These are phyloP conservation scores for Rubroboletus pulcherrimus DNA, from an alignment of 768 basidiomycete species.

Conservation along the genomic window DNA sequence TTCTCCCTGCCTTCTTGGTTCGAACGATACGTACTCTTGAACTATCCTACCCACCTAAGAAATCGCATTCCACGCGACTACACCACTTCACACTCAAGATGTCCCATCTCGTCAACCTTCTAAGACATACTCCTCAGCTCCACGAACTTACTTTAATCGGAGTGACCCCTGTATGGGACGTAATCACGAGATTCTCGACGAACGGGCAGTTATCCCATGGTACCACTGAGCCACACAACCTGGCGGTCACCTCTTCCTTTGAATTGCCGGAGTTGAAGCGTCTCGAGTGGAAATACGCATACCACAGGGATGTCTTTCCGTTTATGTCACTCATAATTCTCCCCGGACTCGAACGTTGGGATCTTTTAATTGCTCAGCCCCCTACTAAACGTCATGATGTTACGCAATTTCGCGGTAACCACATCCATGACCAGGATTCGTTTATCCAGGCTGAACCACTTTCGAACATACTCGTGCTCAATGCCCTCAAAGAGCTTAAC, in stretches of 20 bases:
- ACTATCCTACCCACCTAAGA: slow-evolving; percentile 37
- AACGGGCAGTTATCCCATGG: slow-evolving; percentile 9
- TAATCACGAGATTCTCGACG: slow-evolving; percentile 12
- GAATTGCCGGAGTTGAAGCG: slow-evolving; percentile 38
- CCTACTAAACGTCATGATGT: slow-evolving; percentile 27
- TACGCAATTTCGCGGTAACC: slow-evolving; percentile 30
- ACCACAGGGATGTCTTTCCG: slow-evolving; percentile 38
- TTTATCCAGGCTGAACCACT: slow-evolving; percentile 29
- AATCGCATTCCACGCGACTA: slow-evolving; percentile 12
- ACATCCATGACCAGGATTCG: slow-evolving; percentile 26
- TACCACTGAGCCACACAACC: slow-evolving; percentile 4
- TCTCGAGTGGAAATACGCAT: slow-evolving; percentile 49
- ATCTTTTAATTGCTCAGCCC: slow-evolving; percentile 40
- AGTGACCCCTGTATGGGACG: slow-evolving; percentile 41
- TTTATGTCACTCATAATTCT: slow-evolving; percentile 40
- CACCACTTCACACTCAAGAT: slow-evolving; percentile 36
- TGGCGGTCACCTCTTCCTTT: slow-evolving; percentile 20
- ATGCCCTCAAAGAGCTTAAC: slow-evolving; percentile 39
- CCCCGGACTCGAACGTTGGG: slow-evolving; percentile 42
- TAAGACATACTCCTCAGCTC: slow-evolving; percentile 37
- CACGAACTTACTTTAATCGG: slow-evolving; percentile 42
- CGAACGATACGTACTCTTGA: slow-evolving; percentile 40
- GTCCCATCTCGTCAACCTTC: slow-evolving; percentile 37
- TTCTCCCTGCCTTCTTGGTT: slow-evolving; percentile 36
- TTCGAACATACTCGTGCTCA: slow-evolving; percentile 25